Conservation (phyloP, 441 rosid genomes). For the Arabidopsis lyrata region DNA sequence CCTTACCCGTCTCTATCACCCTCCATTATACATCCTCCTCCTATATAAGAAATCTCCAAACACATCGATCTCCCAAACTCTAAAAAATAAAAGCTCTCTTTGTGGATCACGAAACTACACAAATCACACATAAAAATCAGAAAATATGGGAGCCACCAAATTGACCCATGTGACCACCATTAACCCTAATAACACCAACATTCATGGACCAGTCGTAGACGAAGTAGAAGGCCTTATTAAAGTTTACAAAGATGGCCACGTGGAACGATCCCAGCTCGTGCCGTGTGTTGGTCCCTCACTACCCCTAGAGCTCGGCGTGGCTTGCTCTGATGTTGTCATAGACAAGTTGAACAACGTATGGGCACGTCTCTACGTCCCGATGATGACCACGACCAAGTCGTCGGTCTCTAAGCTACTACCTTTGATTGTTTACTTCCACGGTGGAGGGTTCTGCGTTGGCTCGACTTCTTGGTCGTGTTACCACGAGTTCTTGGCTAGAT, state of each 20-base stretch:
- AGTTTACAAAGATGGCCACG: slow-evolving; percentile 73
- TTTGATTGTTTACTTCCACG: slow-evolving; percentile 78
- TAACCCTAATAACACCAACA: slow-evolving; percentile 43
- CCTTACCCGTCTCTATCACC: slow-evolving; percentile 39
- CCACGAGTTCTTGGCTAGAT: slow-evolving; percentile 67
- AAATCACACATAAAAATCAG: slow-evolving; percentile 19
- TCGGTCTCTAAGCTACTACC: slow-evolving; percentile 52
- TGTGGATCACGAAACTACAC: slow-evolving; percentile 28
- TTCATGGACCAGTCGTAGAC: slow-evolving; percentile 56
- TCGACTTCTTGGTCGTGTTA: slow-evolving; percentile 85
- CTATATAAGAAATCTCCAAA: slow-evolving; percentile 34
- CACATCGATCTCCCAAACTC: slow-evolving; percentile 32
- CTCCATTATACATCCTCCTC: slow-evolving; percentile 20
- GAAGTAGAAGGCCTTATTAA: slow-evolving; percentile 70
- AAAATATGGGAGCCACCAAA: slow-evolving; percentile 31
- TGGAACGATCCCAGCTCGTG: slow-evolving; percentile 62
- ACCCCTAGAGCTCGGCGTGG: slow-evolving; percentile 54
- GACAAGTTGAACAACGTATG: slow-evolving; percentile 61
- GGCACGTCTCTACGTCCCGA: slow-evolving; percentile 75
- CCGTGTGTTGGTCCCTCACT: slow-evolving; percentile 54
- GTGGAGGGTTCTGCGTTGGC: slow-evolving; percentile 89
- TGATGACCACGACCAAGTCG: slow-evolving; percentile 3
- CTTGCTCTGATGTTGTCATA: slow-evolving; percentile 57
- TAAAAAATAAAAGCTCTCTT: slow-evolving; percentile 11
- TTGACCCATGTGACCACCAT: slow-evolving; percentile 15